Percentiles rank a stretch among this genome's conserved stretches.
phyloP scores from a whole-genome alignment of 805 yeast genomes.

The Saccharomycopsis capsularis region DNA sequence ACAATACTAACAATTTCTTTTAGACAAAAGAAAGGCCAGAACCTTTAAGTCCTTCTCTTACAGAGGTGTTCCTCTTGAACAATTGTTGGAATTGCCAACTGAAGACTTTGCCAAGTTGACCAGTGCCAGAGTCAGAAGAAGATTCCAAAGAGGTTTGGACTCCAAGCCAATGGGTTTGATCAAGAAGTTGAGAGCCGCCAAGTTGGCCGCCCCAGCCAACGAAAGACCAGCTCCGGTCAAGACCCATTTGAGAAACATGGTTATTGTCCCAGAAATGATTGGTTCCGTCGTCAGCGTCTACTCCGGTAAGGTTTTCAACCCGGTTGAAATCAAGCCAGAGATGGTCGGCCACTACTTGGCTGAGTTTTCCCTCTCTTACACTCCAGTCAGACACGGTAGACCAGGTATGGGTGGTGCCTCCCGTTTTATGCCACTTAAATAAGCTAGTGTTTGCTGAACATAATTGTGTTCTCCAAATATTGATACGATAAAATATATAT shows the following conservation, averaged over 20 bases:
- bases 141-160: conserved; percentile 96
- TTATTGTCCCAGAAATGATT: conserved; percentile 99
- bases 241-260: conserved; percentile 99
- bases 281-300: conserved; percentile 98
- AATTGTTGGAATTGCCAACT: conserved; percentile 86
- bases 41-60: conserved; percentile 91
- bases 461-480: no score
- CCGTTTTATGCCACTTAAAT: conserved; percentile 70
- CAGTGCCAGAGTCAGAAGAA: conserved; percentile 99
- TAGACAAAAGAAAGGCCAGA: conserved; percentile 79
- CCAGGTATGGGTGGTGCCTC: conserved; percentile 68
- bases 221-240: conserved; percentile 98
- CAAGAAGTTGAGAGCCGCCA: conserved; percentile 97
- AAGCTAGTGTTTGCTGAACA: conserved; percentile 24
- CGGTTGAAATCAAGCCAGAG: conserved; percentile 97
- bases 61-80: conserved; percentile 97
- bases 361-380: conserved; percentile 99
- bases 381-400: conserved; percentile 99
- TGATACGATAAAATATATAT: no score
- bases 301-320: conserved; percentile 99
- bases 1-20: conserved; percentile 12
- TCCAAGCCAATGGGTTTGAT: conserved; percentile 92
- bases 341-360: conserved; percentile 99
- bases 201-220: conserved; percentile 78
- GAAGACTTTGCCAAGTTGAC: conserved; percentile 97